phyloP scores from a whole-genome alignment of 2,329 filamentous ascomycete species.

The Colletotrichum truncatum region DNA sequence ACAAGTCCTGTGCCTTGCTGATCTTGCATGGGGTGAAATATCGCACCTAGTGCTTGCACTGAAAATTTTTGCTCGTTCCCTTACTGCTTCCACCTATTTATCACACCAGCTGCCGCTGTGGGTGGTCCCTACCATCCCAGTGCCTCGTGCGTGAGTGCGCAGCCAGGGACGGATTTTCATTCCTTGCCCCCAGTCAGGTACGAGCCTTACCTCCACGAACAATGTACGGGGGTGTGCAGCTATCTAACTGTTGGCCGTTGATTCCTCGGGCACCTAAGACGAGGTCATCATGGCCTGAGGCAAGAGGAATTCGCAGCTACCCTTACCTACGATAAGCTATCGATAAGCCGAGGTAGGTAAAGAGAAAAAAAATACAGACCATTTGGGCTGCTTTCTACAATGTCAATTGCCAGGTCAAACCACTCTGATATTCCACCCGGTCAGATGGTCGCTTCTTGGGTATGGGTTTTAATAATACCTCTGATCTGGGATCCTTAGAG shows the following conservation, averaged over 20 bases:
- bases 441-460: no score
- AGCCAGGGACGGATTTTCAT: not conserved
- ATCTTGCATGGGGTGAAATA: no score
- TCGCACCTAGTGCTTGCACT: no score
- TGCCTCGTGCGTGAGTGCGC: not conserved
- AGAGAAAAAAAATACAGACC: no score
- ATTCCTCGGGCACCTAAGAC: not conserved
- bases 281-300: conserved; percentile 18
- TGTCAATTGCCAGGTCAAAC: no score
- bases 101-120: not conserved
- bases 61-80: no score
- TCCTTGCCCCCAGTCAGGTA: not conserved
- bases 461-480: no score
- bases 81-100: not conserved
- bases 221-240: conserved; percentile 5
- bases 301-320: not conserved
- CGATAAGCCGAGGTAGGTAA: no score
- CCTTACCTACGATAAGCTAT: conserved; percentile 17
- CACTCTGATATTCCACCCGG: no score
- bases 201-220: not conserved
- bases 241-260: not conserved
- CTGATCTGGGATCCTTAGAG: no score
- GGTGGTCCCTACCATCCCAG: conserved; percentile 11
- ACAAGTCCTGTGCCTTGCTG: no score
- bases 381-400: no score